Evolutionary conservation across 1,284 basidiomycete genomes (phyloP).

Genomic region (Puccinia novopanici): DNA sequence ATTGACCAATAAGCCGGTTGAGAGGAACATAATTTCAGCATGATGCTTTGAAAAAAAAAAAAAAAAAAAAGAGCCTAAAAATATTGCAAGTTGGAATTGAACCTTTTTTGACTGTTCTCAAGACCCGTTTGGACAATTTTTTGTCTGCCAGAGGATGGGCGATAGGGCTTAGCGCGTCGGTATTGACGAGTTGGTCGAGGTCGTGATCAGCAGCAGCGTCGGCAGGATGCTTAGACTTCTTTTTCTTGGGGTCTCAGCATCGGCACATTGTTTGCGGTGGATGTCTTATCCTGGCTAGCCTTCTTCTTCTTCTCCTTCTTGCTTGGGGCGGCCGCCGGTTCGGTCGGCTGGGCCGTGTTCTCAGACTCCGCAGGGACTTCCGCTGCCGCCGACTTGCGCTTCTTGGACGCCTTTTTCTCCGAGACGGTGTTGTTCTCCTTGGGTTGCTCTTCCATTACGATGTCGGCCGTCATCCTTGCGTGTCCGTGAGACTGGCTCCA

Average conservation of each 20-base stretch:
- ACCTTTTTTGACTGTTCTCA: constrained; percentile 92
- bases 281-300: not conserved
- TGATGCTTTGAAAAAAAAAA: not conserved
- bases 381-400: constrained; percentile 8
- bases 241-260: not conserved
- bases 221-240: not conserved
- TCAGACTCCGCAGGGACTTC: not conserved
- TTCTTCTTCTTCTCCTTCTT: constrained; percentile 25
- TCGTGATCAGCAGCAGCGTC: constrained; percentile 19
- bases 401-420: constrained; percentile 16
- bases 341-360: not conserved
- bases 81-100: constrained; percentile 53
- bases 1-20: not conserved
- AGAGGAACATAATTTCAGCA: not conserved
- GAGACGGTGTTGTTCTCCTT: not conserved
- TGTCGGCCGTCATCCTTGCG: not conserved
- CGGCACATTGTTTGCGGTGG: not conserved
- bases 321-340: not conserved
- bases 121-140: constrained; percentile 86
- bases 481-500: not conserved
- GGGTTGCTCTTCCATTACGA: constrained; percentile 3
- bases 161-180: constrained; percentile 80
- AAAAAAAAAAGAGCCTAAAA: too few species aligned
- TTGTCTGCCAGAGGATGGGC: constrained; percentile 85
- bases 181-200: not conserved